A percentile compares a stretch with the other conserved stretches of the same genome.
Conservation (phyloP, 495 filamentous ascomycete genomes). For the Daldinia vernicosa region DNA sequence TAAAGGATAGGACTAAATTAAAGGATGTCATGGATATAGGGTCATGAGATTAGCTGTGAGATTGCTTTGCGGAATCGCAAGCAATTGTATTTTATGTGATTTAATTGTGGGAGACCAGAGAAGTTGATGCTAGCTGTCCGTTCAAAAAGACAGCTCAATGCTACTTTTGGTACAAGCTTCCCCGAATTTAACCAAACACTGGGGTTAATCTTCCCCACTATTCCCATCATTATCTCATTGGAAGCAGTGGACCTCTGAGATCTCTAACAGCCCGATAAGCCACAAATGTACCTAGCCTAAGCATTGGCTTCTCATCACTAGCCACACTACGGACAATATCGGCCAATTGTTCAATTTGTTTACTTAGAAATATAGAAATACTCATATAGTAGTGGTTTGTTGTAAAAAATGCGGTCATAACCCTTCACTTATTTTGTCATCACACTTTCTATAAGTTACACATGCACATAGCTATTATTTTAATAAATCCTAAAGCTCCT, state of each 20-base stretch:
- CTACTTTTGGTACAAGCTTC: conserved; percentile 23
- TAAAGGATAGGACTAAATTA: conserved; percentile 20
- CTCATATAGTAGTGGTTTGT: background rate
- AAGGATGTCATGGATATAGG: conserved; percentile 2
- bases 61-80: conserved; percentile 27
- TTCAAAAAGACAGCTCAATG: conserved; percentile 12
- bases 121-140: conserved; percentile 33
- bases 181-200: conserved; percentile 17
- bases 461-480: background rate
- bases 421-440: background rate
- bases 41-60: conserved; percentile 24
- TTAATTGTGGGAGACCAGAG: conserved; percentile 3
- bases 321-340: background rate
- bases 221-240: background rate
- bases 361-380: background rate
- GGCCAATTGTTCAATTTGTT: conserved; percentile 1
- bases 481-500: background rate
- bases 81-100: conserved; percentile 17
- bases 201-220: background rate
- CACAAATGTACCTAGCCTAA: background rate
- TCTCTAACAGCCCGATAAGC: background rate
- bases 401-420: background rate
- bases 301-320: background rate
- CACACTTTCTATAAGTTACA: background rate
- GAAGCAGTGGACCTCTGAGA: background rate